Conservation (phyloP, 78 protist genomes). For the Dictyostelium intermedium region DNA sequence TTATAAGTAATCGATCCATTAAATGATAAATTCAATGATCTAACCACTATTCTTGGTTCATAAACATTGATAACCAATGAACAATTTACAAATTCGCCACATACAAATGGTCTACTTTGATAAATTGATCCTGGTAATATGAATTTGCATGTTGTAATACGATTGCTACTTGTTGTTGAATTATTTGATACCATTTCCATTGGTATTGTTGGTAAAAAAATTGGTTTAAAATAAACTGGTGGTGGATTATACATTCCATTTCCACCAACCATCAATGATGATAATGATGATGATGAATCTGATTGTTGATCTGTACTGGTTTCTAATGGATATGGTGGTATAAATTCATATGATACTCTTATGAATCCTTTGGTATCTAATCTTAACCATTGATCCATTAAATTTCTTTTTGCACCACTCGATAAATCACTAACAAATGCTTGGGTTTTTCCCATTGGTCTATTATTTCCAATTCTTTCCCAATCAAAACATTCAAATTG, state of each 20-base stretch:
- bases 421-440: background rate
- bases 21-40: background rate
- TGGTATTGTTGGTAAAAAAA: background rate
- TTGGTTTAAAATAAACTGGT: constrained; percentile 31
- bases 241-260: constrained; percentile 4
- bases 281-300: background rate
- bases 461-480: constrained; percentile 42
- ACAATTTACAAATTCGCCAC: background rate
- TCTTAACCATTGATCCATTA: constrained; percentile 26
- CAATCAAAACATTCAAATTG: constrained; percentile 11
- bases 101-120: background rate
- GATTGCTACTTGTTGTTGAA: background rate
- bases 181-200: background rate
- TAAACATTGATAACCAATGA: constrained; percentile 6
- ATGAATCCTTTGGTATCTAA: constrained; percentile 24
- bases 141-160: background rate
- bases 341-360: constrained; percentile 2
- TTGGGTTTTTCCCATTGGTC: background rate
- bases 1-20: background rate
- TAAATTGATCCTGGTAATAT: constrained; percentile 9
- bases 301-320: background rate
- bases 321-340: constrained; percentile 27
- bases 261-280: too few relatives aligned
- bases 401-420: background rate
- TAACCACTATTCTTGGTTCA: constrained; percentile 4